phyloP scores from a whole-genome alignment of 2,329 filamentous ascomycete genomes.

The Nothopassalora personata region DNA sequence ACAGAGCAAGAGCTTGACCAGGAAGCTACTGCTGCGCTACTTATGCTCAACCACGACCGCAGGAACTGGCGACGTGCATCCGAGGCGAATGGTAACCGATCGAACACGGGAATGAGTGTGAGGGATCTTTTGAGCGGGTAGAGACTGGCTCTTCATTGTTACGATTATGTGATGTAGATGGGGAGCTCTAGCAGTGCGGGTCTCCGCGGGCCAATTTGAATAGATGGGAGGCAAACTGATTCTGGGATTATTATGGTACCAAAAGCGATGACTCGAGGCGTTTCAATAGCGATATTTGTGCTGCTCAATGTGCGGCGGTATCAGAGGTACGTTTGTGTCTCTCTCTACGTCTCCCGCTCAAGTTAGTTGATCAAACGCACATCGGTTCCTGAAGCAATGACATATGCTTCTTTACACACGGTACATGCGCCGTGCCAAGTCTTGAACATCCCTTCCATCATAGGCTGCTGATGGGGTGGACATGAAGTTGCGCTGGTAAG shows the following conservation, averaged over 20 bases:
- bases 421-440: too few relatives aligned
- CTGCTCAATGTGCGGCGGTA: background rate
- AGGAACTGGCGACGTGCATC: constrained; percentile 42
- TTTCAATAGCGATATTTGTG: background rate
- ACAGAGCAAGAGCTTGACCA: constrained; percentile 47
- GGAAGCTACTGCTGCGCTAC: constrained; percentile 75
- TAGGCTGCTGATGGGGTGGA: too few relatives aligned
- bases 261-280: background rate
- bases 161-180: background rate
- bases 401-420: too few relatives aligned
- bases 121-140: constrained; percentile 40
- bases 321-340: background rate
- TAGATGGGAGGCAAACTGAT: background rate
- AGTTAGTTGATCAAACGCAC: too few relatives aligned
- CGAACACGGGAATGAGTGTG: constrained; percentile 39
- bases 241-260: background rate
- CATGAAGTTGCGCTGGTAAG: too few relatives aligned
- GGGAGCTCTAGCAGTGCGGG: background rate
- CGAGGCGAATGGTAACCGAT: constrained; percentile 11
- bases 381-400: too few relatives aligned
- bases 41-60: constrained; percentile 82
- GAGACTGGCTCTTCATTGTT: background rate
- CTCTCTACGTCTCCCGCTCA: too few relatives aligned
- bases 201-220: background rate
- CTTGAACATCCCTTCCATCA: too few relatives aligned